These are phyloP conservation scores for Gyrodon tennesseensis DNA, from an alignment of 1,284 basidiomycete species.

Conservation along the genomic window DNA sequence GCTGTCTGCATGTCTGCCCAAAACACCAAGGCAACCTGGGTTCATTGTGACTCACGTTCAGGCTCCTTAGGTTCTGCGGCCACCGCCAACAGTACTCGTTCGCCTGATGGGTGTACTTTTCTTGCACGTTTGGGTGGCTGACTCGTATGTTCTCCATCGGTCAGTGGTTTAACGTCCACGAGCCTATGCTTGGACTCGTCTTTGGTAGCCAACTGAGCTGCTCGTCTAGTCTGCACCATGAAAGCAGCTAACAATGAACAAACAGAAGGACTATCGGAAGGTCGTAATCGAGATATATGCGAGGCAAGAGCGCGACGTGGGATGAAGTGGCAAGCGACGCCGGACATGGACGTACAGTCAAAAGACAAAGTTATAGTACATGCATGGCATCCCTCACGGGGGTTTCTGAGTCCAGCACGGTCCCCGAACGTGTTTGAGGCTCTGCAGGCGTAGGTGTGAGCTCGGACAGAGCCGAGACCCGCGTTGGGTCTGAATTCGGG, in stretches of 20 bases:
- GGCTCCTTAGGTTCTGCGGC: not conserved
- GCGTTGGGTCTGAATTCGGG: too few species aligned
- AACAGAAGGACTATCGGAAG: not conserved
- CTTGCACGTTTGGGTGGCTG: conserved; percentile 28
- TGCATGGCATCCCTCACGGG: too few species aligned
- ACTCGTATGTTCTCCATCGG: conserved; percentile 4
- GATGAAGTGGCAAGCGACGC: not conserved
- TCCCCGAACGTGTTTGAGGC: too few species aligned
- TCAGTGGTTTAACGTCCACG: not conserved
- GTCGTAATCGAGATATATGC: conserved; percentile 2
- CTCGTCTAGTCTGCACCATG: conserved; percentile 32
- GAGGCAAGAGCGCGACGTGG: conserved; percentile 2
- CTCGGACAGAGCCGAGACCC: too few species aligned
- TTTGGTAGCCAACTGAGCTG: conserved; percentile 10
- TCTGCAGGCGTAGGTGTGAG: too few species aligned
- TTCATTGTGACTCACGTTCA: conserved; percentile 22
- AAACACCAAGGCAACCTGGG: not conserved
- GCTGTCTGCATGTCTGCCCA: conserved; percentile 8
- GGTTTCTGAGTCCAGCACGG: too few species aligned
- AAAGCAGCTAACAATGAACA: not conserved
- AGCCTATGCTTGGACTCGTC: not conserved
- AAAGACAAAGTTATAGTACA: too few species aligned
- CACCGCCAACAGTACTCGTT: not conserved
- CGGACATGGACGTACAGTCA: conserved; percentile 7
- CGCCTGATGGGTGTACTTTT: conserved; percentile 6